Conservation (phyloP, 306 rosid species). For the Cicer chorassanicum region DNA sequence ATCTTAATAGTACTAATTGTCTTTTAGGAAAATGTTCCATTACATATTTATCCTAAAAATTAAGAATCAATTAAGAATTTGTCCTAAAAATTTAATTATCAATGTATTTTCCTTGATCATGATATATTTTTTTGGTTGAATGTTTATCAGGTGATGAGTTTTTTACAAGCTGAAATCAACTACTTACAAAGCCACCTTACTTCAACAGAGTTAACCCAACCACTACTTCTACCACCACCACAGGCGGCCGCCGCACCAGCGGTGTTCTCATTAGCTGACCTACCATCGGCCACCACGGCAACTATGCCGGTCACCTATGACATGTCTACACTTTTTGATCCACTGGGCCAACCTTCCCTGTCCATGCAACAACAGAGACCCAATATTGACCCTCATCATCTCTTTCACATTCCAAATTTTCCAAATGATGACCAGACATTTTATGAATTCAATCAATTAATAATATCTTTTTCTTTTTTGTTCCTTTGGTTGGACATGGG, state of each 20-base stretch:
- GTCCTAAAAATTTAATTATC: background rate
- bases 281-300: conserved; percentile 49
- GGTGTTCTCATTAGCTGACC: conserved; percentile 56
- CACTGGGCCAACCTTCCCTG: conserved; percentile 67
- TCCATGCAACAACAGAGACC: conserved; percentile 60
- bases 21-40: background rate
- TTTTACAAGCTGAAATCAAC: conserved; percentile 78
- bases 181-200: conserved; percentile 72
- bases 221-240: conserved; percentile 55
- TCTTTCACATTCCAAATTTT: conserved; percentile 51
- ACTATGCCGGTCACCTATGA: conserved; percentile 58
- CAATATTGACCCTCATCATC: conserved; percentile 55
- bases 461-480: background rate
- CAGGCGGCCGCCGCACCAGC: conserved; percentile 42
- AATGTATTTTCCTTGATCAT: background rate
- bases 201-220: conserved; percentile 59
- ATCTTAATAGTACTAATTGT: background rate
- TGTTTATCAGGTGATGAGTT: conserved; percentile 59
- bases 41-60: background rate
- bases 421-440: conserved; percentile 56
- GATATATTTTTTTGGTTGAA: background rate
- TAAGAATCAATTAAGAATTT: background rate
- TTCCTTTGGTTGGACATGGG: conserved; percentile 23
- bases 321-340: conserved; percentile 68
- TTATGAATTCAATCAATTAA: conserved; percentile 13